Percentiles rank a stretch among this genome's conserved stretches.
Evolutionary conservation across 75 land plant species (phyloP).

Genomic region (Cunninghamia lanceolata): DNA sequence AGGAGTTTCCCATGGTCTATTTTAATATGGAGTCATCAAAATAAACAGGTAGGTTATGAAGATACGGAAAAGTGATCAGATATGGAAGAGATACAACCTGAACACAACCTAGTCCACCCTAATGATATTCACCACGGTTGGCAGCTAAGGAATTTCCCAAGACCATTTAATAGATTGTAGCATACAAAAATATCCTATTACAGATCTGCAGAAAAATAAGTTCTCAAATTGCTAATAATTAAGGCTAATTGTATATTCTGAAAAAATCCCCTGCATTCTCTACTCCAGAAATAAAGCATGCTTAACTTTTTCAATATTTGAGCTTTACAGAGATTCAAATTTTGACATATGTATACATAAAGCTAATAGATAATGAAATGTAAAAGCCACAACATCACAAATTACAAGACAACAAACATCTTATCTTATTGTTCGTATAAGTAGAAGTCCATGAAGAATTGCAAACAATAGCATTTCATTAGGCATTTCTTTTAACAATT

Average conservation of each 20-base stretch:
- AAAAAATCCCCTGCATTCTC: background rate
- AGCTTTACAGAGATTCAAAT: background rate
- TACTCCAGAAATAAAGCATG: background rate
- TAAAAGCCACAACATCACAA: background rate
- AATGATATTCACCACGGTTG: background rate
- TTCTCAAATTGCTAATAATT: background rate
- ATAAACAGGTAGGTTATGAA: background rate
- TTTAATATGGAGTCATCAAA: background rate
- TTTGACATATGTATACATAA: background rate
- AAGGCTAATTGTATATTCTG: background rate
- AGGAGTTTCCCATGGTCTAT: background rate
- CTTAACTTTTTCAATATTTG: background rate
- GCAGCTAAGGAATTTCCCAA: background rate
- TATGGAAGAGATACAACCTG: background rate
- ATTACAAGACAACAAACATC: background rate
- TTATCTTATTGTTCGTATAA: background rate
- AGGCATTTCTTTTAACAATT: background rate
- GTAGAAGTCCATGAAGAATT: background rate
- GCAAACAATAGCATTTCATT: background rate
- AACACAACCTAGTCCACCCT: background rate
- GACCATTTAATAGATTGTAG: background rate
- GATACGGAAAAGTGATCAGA: background rate
- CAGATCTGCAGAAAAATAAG: background rate
- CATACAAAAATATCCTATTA: background rate
- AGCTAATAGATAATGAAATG: background rate